Evolutionary conservation across 2,329 filamentous ascomycete species (phyloP).

Genomic region (Fusarium pseudoanthophilum): DNA sequence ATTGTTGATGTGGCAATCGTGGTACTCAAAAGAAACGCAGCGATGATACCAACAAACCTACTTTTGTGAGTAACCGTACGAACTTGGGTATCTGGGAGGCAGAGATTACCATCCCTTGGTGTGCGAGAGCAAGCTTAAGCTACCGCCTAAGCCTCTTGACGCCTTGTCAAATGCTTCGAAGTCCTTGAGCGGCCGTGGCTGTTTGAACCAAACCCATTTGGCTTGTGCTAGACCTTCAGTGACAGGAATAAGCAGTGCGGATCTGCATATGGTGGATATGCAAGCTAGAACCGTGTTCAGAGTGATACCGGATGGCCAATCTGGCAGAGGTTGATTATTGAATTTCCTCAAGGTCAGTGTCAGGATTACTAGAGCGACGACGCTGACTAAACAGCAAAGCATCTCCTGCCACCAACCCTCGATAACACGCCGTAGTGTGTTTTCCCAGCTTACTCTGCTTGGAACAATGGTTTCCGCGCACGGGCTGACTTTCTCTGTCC

Average conservation of each 20-base stretch:
- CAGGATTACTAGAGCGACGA: background rate
- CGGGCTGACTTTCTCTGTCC: background rate
- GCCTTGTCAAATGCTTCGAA: constrained; percentile 3
- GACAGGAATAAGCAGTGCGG: background rate
- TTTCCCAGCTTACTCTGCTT: background rate
- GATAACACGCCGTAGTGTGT: background rate
- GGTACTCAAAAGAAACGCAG: constrained; percentile 3
- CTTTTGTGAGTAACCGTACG: background rate
- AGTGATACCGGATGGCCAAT: constrained; percentile 5
- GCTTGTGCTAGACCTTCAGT: constrained; percentile 7
- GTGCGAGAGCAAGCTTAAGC: background rate
- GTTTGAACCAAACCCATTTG: constrained; percentile 9
- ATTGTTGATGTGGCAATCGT: constrained; percentile 7
- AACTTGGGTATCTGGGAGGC: background rate
- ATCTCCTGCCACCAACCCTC: constrained; percentile 2
- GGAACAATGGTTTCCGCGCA: background rate
- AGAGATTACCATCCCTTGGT: constrained; percentile 1
- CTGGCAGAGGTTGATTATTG: background rate
- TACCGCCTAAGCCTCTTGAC: background rate
- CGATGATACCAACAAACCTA: background rate
- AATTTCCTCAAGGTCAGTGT: background rate
- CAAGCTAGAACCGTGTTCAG: background rate
- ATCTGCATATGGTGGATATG: background rate
- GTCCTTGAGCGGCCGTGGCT: constrained; percentile 1
- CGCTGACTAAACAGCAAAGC: background rate